phyloP scores from a whole-genome alignment of 78 protist species.

The Dictyostelium capitatum region DNA sequence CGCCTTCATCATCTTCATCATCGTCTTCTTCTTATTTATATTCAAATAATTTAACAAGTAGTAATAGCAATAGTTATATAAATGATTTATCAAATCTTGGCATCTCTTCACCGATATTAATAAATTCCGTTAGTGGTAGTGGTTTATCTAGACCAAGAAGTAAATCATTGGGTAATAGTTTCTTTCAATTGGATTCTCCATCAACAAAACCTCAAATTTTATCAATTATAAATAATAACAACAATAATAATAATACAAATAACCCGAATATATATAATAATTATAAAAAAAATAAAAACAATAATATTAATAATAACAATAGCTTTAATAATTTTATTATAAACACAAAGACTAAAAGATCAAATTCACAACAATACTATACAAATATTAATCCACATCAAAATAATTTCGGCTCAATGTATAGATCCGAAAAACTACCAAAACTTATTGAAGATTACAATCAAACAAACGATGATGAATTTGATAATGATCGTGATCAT shows the following conservation, averaged over 20 bases:
- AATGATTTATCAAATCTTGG: constrained; percentile 43
- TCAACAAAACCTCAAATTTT: background rate
- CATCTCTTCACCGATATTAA: constrained; percentile 6
- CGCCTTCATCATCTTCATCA: background rate
- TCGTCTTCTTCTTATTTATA: background rate
- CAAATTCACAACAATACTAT: constrained; percentile 6
- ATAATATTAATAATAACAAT: background rate
- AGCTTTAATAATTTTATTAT: background rate
- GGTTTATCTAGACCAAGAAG: constrained; percentile 33
- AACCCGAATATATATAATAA: background rate
- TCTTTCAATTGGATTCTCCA: constrained; percentile 20
- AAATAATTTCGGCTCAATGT: background rate
- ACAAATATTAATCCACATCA: background rate
- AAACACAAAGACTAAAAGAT: constrained; percentile 5
- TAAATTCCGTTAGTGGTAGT: background rate
- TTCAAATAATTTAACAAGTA: background rate
- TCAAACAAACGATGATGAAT: background rate
- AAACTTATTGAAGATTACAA: constrained; percentile 13
- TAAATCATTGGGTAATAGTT: constrained; percentile 35
- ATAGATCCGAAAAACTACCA: constrained; percentile 22
- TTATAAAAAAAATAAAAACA: no score
- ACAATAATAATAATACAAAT: background rate
- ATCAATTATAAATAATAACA: background rate
- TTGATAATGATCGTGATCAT: background rate
- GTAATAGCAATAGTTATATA: background rate